Evolutionary conservation across 129 eudicot species (phyloP), one percentile per base, ranked within the genome.

Genomic region (Flaveria trinervia): DNA sequence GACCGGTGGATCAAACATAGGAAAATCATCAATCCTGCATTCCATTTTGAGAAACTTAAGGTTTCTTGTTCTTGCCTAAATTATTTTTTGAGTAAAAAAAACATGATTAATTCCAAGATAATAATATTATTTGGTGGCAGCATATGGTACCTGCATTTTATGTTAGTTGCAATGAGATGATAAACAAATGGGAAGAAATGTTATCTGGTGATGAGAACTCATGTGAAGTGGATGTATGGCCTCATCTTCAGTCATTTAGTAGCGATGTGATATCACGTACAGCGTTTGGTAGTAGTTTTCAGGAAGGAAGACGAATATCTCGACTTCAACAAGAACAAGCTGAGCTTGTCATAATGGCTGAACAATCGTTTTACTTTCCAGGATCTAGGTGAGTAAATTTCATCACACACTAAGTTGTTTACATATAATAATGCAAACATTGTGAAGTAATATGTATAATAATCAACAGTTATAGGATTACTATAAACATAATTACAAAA

Each of bases 291-390:
- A 71, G 64, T 33, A 51, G 75, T 48, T 71, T 49, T 71, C 49
- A 25, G 5, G 75, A 71, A 71, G 75, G 75, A 30, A 71, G 75
- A 28, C 52, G 51, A n/a, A 71, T 71, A 71, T 71, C 30, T 28
- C 62, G 52, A 71, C 75, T 71, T 51, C 75, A 71, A 51, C 65
- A 43, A 9, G 75, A 71, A 28, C 75, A 71, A 51, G 65, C 76
- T 2, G 49, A 71, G 22, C 49, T 52, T 15, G 2, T 71, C 16
- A 52, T 71, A 9, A 52, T 30, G 2, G 75, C 75, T 15, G 28
- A 44, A 26, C 28, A 44, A 50, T 71, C 75, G 11, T 16, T 71
- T 43, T 71, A 71, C 75, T 28, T 71, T 71, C 75, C 50, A 9
- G 75, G 75, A 51, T 71, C 75, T 30, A 43, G 9, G 75, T 71